Evolutionary conservation across 345 rosid species (phyloP), one percentile per base, ranked within the genome.

Genomic region (Turnera subulata): DNA sequence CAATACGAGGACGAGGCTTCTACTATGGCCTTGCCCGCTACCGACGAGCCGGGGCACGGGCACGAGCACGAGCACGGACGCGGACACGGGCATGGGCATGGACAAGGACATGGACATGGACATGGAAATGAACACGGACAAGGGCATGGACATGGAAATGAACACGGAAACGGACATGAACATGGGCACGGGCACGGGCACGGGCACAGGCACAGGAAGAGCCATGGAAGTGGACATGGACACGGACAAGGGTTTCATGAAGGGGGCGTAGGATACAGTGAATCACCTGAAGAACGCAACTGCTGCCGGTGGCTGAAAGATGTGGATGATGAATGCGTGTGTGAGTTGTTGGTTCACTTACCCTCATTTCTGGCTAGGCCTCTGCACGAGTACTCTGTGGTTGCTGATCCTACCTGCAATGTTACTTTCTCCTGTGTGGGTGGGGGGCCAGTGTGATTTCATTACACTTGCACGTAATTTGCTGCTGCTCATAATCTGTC

Each of bases 261-360:
- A 5, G 1, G n/a, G 13, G 45, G n/a, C 13, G 4, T 6, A 6
- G 45, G 35, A 29, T 29, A 29, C 15, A 42, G 15, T 16, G 74
- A 58, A 24, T 40, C 81, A 5, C 75, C 51, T 3, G 67, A 65
- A 6, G 84, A 73, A 53, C 63, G 56, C 21, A 76, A 78, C 12
- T 93, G 99, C 55, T 93, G 97, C 74, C 75, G 72, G 46, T 93
- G 96, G 97, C 66, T 93, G 68, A 74, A 67, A 53, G 70, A 73
- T 69, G 56, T 93, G 53, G 93, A 89, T n/a, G 19, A 50, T 6
- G 85, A 83, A 64, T 93, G 99, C 38, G 89, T 84, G 14, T 93
- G 99, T 24, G 87, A 84, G 44, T 38, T 87, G 68, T 70, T 89
- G 61, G 84, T 81, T 67, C 89, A 33, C 66, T 71, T 93, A 76